Conservation (phyloP, 768 basidiomycete genomes). For the Tremella mesenterica region DNA sequence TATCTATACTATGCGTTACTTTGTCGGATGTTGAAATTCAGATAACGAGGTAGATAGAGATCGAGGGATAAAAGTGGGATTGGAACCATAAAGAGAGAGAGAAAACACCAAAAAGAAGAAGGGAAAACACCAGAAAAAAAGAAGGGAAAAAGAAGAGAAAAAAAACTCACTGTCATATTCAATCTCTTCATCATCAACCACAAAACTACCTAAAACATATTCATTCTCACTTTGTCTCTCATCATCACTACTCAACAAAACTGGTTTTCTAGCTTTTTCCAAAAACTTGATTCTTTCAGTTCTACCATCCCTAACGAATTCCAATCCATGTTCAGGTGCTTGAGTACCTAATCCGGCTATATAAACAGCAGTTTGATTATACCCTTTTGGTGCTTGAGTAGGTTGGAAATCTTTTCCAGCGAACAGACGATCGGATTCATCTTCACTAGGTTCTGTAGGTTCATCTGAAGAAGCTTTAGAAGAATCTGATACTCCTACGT, state of each 20-base stretch:
- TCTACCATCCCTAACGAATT: constrained; percentile 13
- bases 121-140: too few relatives aligned
- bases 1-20: too few relatives aligned
- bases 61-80: too few relatives aligned
- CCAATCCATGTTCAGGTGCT: constrained; percentile 20
- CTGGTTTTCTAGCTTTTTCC: constrained; percentile 35
- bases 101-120: too few relatives aligned
- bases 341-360: constrained; percentile 39
- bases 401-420: constrained; percentile 40
- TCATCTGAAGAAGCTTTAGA: constrained; percentile 19
- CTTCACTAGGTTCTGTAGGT: constrained; percentile 12
- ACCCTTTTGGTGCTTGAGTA: constrained; percentile 44
- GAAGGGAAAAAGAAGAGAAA: not conserved
- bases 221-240: constrained; percentile 29
- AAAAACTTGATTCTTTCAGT: constrained; percentile 21
- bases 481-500: constrained; percentile 31
- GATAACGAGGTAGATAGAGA: too few relatives aligned
- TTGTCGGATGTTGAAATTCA: too few relatives aligned
- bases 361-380: constrained; percentile 42
- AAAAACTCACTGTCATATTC: constrained; percentile 17
- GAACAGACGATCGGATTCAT: constrained; percentile 36
- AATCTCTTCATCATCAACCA: constrained; percentile 33
- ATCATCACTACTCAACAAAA: constrained; percentile 28
- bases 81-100: too few relatives aligned
- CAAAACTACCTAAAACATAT: constrained; percentile 37